These are phyloP conservation scores for Extremus antarcticus DNA, from an alignment of 495 filamentous ascomycete genomes.

Conservation along the genomic window DNA sequence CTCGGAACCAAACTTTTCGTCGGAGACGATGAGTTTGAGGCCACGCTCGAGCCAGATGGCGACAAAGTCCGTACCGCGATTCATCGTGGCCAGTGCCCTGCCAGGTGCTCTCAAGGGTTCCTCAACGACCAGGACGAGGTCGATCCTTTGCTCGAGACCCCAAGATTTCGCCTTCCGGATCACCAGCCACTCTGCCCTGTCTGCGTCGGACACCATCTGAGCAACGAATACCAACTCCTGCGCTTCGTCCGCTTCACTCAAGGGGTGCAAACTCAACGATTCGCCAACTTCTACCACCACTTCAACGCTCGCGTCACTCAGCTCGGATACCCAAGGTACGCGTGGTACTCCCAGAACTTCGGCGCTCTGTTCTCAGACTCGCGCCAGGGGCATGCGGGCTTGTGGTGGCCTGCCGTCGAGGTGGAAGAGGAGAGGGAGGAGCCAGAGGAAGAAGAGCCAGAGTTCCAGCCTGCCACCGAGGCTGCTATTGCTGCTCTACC, in stretches of 20 bases:
- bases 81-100: background rate
- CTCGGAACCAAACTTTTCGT: too few relatives aligned
- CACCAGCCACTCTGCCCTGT: constrained; percentile 10
- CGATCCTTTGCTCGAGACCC: background rate
- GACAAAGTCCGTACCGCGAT: background rate
- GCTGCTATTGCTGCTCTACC: background rate
- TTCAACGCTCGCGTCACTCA: background rate
- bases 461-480: background rate
- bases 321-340: constrained; percentile 1
- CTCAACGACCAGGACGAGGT: background rate
- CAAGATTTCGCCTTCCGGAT: background rate
- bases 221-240: constrained; percentile 5
- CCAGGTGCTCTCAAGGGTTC: constrained; percentile 1
- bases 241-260: background rate
- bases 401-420: too few relatives aligned
- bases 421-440: too few relatives aligned
- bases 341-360: too few relatives aligned
- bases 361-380: too few relatives aligned
- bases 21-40: too few relatives aligned
- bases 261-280: background rate
- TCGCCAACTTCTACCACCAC: background rate
- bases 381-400: too few relatives aligned
- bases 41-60: background rate
- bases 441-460: too few relatives aligned
- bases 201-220: constrained; percentile 11